Percentiles rank a stretch among this genome's conserved stretches.
Conservation (phyloP, 257 asterid genomes). For the Solanum chiquidenum region DNA sequence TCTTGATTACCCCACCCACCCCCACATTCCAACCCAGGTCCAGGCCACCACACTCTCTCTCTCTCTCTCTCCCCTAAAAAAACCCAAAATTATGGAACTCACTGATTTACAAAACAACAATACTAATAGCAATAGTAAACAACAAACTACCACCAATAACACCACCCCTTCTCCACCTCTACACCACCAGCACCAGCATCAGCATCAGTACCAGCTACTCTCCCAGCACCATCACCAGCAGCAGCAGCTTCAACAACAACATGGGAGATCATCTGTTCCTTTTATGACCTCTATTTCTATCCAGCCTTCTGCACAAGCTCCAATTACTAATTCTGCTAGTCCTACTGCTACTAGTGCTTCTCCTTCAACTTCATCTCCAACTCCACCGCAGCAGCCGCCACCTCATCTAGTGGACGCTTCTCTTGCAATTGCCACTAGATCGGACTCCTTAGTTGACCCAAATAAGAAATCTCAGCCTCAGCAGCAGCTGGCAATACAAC, state of each 20-base stretch:
- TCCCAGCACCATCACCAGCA: constrained; percentile 12
- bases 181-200: constrained; percentile 25
- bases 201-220: neutral
- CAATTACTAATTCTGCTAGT: neutral
- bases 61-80: neutral
- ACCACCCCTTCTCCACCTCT: constrained; percentile 17
- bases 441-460: constrained; percentile 31
- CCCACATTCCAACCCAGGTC: constrained; percentile 1
- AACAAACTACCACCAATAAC: constrained; percentile 6
- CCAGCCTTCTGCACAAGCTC: constrained; percentile 1
- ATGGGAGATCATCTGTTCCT: constrained; percentile 21
- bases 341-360: constrained; percentile 4
- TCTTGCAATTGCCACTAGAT: constrained; percentile 46
- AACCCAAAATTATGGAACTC: constrained; percentile 37
- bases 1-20: constrained; percentile 29
- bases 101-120: constrained; percentile 33
- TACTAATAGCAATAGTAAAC: neutral
- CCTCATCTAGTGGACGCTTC: constrained; percentile 44
- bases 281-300: constrained; percentile 24
- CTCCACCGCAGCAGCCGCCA: constrained; percentile 5
- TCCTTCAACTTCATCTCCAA: constrained; percentile 14
- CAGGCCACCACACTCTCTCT: neutral
- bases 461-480: constrained; percentile 13
- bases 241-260: constrained; percentile 3
- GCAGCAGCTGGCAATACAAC: constrained; percentile 7